These are phyloP conservation scores for Aspergillus nidulans DNA, from an alignment of 495 filamentous ascomycete species.

Conservation along the genomic window DNA sequence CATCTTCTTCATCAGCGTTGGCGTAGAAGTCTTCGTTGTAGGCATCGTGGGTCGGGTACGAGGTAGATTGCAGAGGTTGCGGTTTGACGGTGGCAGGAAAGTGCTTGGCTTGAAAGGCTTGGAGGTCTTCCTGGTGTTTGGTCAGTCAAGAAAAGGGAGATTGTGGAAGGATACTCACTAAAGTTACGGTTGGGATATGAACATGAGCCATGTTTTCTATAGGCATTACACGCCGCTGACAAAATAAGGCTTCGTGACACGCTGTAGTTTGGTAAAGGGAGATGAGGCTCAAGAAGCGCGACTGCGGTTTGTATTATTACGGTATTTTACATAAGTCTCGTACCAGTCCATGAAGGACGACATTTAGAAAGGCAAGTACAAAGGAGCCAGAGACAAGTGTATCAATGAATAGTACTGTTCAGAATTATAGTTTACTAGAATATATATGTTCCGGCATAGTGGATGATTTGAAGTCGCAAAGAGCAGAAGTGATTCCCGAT, in stretches of 20 bases:
- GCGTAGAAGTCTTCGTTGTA: conserved; percentile 14
- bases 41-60: not conserved
- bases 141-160: conserved; percentile 7
- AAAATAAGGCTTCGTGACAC: not conserved
- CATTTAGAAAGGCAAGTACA: too few species aligned
- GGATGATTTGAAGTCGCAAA: not conserved
- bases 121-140: conserved; percentile 61
- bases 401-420: too few species aligned
- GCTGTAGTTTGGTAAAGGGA: not conserved
- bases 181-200: conserved; percentile 44
- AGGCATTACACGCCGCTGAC: not conserved
- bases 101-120: conserved; percentile 62
- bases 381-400: too few species aligned
- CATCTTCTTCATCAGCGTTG: conserved; percentile 27
- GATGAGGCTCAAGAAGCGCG: not conserved
- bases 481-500: not conserved
- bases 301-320: not conserved
- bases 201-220: conserved; percentile 16
- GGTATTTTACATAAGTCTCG: not conserved
- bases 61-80: not conserved
- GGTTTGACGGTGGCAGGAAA: conserved; percentile 41
- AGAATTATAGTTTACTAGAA: too few species aligned
- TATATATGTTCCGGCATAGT: not conserved
- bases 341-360: too few species aligned
- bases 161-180: conserved; percentile 33